Evolutionary conservation across 345 rosid species (phyloP).

Genomic region (Cochlearia excelsa): DNA sequence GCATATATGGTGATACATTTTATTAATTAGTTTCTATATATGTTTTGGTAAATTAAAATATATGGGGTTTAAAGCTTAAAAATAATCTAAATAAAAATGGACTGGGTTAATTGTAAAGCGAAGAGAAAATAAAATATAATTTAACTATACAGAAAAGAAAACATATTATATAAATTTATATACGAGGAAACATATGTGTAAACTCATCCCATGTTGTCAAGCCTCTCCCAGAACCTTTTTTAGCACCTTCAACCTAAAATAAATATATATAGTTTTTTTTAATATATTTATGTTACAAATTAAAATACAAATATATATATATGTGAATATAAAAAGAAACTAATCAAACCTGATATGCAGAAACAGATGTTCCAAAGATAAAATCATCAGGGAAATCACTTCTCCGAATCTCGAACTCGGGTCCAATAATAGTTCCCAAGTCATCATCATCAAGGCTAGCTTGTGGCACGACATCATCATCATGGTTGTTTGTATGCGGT

Average conservation of each 20-base stretch:
- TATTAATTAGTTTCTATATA: no score
- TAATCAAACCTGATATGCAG: background rate
- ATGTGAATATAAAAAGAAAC: no score
- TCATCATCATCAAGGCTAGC: slow-evolving; percentile 16
- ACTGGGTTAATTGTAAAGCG: no score
- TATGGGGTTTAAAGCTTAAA: no score
- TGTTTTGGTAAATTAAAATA: background rate
- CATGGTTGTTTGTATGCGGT: slow-evolving; percentile 12
- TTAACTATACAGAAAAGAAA: no score
- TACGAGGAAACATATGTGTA: slow-evolving; percentile 37
- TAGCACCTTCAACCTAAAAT: slow-evolving; percentile 38
- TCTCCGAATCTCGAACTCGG: slow-evolving; percentile 17
- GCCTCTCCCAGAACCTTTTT: slow-evolving; percentile 37
- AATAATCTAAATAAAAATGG: no score
- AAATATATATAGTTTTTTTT: background rate
- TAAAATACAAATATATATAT: background rate
- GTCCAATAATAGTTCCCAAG: slow-evolving; percentile 33
- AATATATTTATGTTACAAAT: background rate
- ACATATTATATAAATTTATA: no score
- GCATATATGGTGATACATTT: background rate
- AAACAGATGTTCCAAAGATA: background rate
- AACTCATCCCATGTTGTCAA: slow-evolving; percentile 36
- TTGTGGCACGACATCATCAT: no score
- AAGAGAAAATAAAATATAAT: no score
- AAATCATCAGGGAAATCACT: background rate